Percentiles rank a stretch among this genome's conserved stretches.
These are phyloP conservation scores for Babesia caballi DNA, from an alignment of 169 alveolate genomes.

Conservation along the genomic window DNA sequence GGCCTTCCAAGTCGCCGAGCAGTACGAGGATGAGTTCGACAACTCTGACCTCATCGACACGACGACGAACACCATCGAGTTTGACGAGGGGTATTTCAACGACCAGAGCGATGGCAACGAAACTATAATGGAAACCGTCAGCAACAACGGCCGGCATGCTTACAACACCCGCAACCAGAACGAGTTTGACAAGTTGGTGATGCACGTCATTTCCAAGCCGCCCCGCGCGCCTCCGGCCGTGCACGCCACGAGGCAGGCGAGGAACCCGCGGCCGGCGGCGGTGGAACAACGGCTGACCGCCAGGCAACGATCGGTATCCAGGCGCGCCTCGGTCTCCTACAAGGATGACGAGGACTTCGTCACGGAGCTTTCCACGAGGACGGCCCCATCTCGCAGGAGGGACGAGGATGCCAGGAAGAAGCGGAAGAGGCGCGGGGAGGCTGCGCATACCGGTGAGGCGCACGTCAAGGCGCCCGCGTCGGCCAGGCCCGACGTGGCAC, in stretches of 20 bases:
- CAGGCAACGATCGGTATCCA: not conserved
- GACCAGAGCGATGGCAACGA: not conserved
- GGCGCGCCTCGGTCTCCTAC: not conserved
- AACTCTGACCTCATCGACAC: slow-evolving; percentile 14
- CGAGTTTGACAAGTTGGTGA: slow-evolving; percentile 29
- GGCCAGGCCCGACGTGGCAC: not conserved
- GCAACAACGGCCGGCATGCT: not conserved
- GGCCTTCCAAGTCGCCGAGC: slow-evolving; percentile 1
- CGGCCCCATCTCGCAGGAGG: not conserved
- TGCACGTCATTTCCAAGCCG: slow-evolving; percentile 30
- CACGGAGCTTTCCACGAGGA: not conserved
- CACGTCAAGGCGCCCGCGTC: not conserved
- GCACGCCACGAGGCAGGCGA: not conserved
- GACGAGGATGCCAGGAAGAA: slow-evolving; percentile 4
- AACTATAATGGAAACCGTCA: too few species aligned
- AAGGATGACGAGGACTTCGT: slow-evolving; percentile 17
- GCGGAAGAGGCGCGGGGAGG: slow-evolving; percentile 4
- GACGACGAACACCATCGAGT: slow-evolving; percentile 8
- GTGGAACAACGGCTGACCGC: not conserved
- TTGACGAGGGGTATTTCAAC: not conserved
- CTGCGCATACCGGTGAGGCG: not conserved
- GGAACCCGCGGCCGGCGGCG: not conserved
- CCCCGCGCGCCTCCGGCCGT: not conserved
- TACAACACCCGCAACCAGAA: slow-evolving; percentile 37
- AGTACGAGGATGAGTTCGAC: slow-evolving; percentile 1